Conservation (phyloP, 495 filamentous ascomycete species). For the Penicillium lagena region DNA sequence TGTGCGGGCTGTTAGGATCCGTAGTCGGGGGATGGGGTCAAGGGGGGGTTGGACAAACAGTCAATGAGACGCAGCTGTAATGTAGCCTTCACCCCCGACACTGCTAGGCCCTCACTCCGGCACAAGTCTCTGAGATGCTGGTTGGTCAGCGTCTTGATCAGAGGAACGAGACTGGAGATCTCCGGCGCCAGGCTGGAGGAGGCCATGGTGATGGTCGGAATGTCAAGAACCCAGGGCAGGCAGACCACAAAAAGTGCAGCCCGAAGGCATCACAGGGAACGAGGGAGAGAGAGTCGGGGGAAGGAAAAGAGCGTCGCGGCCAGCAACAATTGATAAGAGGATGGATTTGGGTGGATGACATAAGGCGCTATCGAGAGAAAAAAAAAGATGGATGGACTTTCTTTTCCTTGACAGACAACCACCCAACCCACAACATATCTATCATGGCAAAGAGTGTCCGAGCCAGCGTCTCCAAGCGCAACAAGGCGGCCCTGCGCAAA, state of each 20-base stretch:
- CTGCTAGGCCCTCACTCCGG: constrained; percentile 57
- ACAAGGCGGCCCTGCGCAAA: constrained; percentile 67
- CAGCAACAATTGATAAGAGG: too few relatives aligned
- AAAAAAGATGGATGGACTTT: constrained; percentile 7
- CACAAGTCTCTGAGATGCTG: constrained; percentile 68
- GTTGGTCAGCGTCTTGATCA: constrained; percentile 59
- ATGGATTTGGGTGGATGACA: constrained; percentile 26
- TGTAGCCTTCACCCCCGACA: constrained; percentile 74
- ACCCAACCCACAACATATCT: too few relatives aligned
- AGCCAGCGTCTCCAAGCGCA: constrained; percentile 67
- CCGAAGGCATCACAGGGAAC: constrained; percentile 15
- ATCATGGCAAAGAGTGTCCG: constrained; percentile 80
- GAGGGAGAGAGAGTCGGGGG: background rate
- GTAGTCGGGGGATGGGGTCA: constrained; percentile 2
- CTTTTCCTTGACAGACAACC: too few relatives aligned
- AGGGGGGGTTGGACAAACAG: constrained; percentile 49
- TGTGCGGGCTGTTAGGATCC: constrained; percentile 2
- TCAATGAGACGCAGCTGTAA: constrained; percentile 70
- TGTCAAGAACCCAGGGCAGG: constrained; percentile 8
- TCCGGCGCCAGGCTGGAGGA: constrained; percentile 37
- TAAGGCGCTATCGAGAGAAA: constrained; percentile 23
- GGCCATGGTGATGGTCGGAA: constrained; percentile 26
- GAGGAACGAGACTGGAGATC: constrained; percentile 30
- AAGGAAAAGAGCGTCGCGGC: constrained; percentile 8
- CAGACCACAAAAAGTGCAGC: constrained; percentile 7